Evolutionary conservation across 2,329 filamentous ascomycete species (phyloP).

Genomic region (Fusarium phyllophilum): DNA sequence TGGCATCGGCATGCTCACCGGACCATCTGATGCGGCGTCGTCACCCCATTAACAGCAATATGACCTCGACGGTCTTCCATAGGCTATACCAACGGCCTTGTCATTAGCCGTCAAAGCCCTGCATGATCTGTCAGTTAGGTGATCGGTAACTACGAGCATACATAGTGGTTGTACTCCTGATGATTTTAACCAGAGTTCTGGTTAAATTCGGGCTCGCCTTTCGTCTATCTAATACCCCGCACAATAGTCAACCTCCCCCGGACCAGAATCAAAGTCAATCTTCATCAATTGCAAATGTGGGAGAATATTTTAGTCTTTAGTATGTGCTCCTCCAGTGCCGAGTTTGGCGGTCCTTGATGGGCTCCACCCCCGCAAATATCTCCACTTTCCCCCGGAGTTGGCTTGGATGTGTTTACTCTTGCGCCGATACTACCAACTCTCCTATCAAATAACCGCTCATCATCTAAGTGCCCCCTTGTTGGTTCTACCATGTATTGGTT

Average conservation of each 20-base stretch:
- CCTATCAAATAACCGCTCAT: not conserved
- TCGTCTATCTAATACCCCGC: not conserved
- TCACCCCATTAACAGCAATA: not conserved
- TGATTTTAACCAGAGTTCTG: not conserved
- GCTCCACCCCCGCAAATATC: not conserved
- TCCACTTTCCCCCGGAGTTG: not conserved
- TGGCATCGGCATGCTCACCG: not conserved
- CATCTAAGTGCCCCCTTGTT: not conserved
- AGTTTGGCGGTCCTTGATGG: not conserved
- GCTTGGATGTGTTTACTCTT: not conserved
- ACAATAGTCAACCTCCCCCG: accelerated
- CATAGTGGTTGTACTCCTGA: not conserved
- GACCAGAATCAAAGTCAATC: not conserved
- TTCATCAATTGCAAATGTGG: not conserved
- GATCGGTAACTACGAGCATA: not conserved
- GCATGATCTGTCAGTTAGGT: too few relatives aligned
- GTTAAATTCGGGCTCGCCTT: not conserved
- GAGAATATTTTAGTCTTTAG: too few relatives aligned
- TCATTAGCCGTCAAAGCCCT: not conserved
- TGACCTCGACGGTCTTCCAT: not conserved
- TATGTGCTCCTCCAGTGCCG: not conserved
- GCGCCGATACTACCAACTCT: not conserved
- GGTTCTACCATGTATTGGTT: not conserved
- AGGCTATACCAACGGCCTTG: not conserved
- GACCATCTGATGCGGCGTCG: not conserved